Base-by-base conservation (phyloP, 441 rosid genomes). In the Pelargonium citronellum region DNA sequence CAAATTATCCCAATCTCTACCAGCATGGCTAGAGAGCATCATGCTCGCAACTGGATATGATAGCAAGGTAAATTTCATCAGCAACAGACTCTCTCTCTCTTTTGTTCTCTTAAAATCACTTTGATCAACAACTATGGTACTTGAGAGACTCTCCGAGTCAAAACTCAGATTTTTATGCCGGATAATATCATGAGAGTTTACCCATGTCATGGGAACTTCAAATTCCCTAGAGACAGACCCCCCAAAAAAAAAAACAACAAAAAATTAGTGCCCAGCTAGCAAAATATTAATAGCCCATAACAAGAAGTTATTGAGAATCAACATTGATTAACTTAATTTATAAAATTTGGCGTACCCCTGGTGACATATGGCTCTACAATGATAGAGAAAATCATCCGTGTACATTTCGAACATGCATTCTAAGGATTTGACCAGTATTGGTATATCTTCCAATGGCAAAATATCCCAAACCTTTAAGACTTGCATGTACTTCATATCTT, bases 381-480 rank as follows among this genome's bases (percentile, higher is more conserved):
- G 78, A 16, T 53, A 62, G 6, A 85, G 61, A 66, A 69, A 82
- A 65, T 79, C 84, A 20, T 77, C 81, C 4, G 83, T 70, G 47
- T 79, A 71, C 22, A 16, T 71, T 15, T 27, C 60, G 72, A 83
- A 82, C 49, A 85, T 67, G 43, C 72, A 43, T 46, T 84, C 82
- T 8, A 84, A 76, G 17, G 79, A 78, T 67, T 72, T 65, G n/a
- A 64, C 71, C 74, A 83, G 7, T 55, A 41, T 74, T 1, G 60
- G 74, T 10, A 69, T 66, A 64, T 81, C 78, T 67, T 70, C 66
- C 39, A 73, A 39, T 0, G 81, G 78, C 70, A 83, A 63, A 53
- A 86, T 51, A 69, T 83, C 90, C 87, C 87, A 86, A 30, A 79
- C 77, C 82, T 76, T 86, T 78, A 86, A 68, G 19, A 79, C 79